Evolutionary conservation across 306 rosid species (phyloP).

Genomic region (Lathyrus aphaca): DNA sequence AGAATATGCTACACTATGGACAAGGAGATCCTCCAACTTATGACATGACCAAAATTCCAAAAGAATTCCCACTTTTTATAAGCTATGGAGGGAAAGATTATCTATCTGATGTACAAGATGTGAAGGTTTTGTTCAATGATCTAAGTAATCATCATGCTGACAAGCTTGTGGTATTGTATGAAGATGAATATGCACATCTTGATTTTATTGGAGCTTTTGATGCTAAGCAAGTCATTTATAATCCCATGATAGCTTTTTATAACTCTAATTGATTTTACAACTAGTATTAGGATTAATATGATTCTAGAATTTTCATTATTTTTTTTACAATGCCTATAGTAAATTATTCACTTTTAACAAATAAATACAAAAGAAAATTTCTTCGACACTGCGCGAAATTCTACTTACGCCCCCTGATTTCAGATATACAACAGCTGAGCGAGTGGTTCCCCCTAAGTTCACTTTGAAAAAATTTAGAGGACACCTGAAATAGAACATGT

Average conservation of each 20-base stretch:
- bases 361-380: too few relatives aligned
- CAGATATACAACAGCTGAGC: too few relatives aligned
- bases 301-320: too few relatives aligned
- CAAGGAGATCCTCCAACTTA: constrained; percentile 59
- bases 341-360: too few relatives aligned
- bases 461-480: too few relatives aligned
- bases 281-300: neutral
- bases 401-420: too few relatives aligned
- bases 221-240: constrained; percentile 59
- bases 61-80: constrained; percentile 60
- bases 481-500: too few relatives aligned
- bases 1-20: constrained; percentile 58
- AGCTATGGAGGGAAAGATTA: constrained; percentile 57
- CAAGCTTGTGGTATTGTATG: constrained; percentile 49
- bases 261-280: neutral
- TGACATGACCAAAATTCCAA: constrained; percentile 57
- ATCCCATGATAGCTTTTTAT: constrained; percentile 60
- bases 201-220: constrained; percentile 61
- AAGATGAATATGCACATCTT: constrained; percentile 62
- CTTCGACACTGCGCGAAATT: too few relatives aligned
- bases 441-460: too few relatives aligned
- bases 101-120: constrained; percentile 58
- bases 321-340: too few relatives aligned
- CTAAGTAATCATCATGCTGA: constrained; percentile 52
- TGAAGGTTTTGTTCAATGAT: constrained; percentile 48